Conservation (phyloP, 1,139 yeast species). For the Arxiozyma heterogenica region DNA sequence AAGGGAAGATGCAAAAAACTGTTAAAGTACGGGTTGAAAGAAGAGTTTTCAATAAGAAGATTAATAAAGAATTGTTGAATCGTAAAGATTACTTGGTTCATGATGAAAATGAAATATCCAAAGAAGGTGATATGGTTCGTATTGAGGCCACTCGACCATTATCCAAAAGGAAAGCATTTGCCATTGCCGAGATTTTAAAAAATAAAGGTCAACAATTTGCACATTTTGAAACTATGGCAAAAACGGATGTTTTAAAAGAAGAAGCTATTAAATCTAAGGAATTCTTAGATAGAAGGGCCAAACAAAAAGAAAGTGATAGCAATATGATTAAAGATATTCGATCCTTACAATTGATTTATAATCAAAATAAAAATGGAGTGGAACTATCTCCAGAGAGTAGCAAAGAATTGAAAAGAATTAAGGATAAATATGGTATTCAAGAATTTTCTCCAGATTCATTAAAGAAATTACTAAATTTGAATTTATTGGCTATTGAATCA, state of each 20-base stretch:
- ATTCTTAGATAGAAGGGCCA: constrained; percentile 41
- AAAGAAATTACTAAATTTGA: constrained; percentile 33
- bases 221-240: constrained; percentile 65
- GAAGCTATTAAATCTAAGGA: constrained; percentile 45
- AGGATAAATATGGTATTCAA: constrained; percentile 43
- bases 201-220: constrained; percentile 90
- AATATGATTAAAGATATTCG: constrained; percentile 23
- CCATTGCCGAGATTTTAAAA: constrained; percentile 87
- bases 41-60: constrained; percentile 54
- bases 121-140: constrained; percentile 93
- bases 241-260: constrained; percentile 51
- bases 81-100: constrained; percentile 85
- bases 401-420: constrained; percentile 36
- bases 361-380: not conserved
- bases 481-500: constrained; percentile 34
- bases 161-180: constrained; percentile 74
- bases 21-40: constrained; percentile 85
- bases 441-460: constrained; percentile 46
- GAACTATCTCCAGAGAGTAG: constrained; percentile 27
- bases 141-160: constrained; percentile 85
- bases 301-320: constrained; percentile 23
- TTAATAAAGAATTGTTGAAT: constrained; percentile 67
- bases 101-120: constrained; percentile 84
- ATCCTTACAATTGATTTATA: constrained; percentile 26
- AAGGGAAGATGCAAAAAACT: constrained; percentile 92